Evolutionary conservation across 2,329 filamentous ascomycete genomes (phyloP), one percentile per base, ranked within the genome.

Genomic region (Cladorrhinum sp.): DNA sequence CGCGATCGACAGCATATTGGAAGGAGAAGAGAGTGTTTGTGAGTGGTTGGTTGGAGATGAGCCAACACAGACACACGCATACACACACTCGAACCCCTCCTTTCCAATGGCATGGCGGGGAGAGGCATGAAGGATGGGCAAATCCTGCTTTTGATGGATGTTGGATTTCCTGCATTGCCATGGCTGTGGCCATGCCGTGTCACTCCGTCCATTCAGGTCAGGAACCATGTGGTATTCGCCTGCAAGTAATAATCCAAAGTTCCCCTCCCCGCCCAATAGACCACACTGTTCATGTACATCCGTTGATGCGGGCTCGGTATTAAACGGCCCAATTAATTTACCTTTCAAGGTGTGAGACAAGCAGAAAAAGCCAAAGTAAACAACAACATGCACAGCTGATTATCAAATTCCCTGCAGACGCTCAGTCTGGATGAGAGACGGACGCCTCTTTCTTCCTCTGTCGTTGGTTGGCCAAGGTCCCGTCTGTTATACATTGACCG

Each of bases 401-500:
- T 36, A 41, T 13, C 10, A 13, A 36, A 53, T n/a, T 36, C 51
- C 55, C 36, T 49, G 38, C 54, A 29, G 41, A 25, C 54, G 38
- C 20, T 52, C 25, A n/a, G 24, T 7, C 18, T 52, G 25, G 16
- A 18, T 12, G 54, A n/a, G 16, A 22, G 20, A 56, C 25, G 38
- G 38, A 16, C 9, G n/a, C 29, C 22, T 25, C 12, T 22, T 18
- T 29, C 23, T 13, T 36, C 23, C 25, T 62, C 52, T 52, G 25
- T 38, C n/a, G n/a, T 58, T 61, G 58, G 50, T 13, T 56, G 23
- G 36, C 59, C 8, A 23, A 55, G 53, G 45, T 50, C 45, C 57
- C 52, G 50, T 62, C n/a, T n/a, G 50, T 64, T 67, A 66, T 66
- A 61, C 59, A 55, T 64, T 25, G 61, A 60, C 59, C 61, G 55